Base-by-base conservation (phyloP, 176 grass and related monocot genomes). In the Aechmea fasciata region DNA sequence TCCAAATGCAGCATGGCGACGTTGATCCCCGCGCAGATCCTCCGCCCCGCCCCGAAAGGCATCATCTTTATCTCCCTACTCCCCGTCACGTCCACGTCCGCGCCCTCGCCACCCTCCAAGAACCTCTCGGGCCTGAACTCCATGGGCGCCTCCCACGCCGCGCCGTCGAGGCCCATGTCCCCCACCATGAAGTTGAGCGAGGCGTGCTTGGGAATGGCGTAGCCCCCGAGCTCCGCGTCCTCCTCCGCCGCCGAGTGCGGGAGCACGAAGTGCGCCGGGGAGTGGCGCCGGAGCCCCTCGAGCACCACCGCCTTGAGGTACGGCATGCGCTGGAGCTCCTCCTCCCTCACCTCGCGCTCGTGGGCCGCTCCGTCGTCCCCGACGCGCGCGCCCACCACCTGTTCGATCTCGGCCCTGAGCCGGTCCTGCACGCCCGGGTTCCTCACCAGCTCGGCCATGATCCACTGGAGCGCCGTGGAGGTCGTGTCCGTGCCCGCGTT, bases 391-490 rank as follows among this genome's bases (percentile, higher is more conserved):
- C 57, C 2, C 33, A 41, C 33, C 33, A 41, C 33, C 11, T 14
- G 54, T 10, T 66, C 62, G 69, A 91, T 84, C 81, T 84, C 88
- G 33, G 17, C 0, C 48, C 69, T 71, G 23, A 91, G 80, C 55
- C 74, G 81, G 5, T 73, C 57, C 49, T 91, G 84, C 49, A 81
- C 24, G 11, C 61, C 26, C 57, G 72, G 88, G 71, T 87, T 77
- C 81, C 82, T 87, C 53, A 91, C 88, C 1, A 91, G 84, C 71
- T 91, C 75, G 6, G 88, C 88, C 88, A 87, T 87, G 81, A 91
- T 91, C 88, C 88, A 91, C 68, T 91, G 68, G 22, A 91, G 67
- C 23, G 74, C 78, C 0, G 88, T 91, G 71, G 81, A 66, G 10
- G 88, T 91, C 2, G 84, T 81, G 77, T 91, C 84, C 3, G 84